These are phyloP conservation scores for Pleurotus ostreatus DNA, from an alignment of 768 basidiomycete species.

Conservation along the genomic window DNA sequence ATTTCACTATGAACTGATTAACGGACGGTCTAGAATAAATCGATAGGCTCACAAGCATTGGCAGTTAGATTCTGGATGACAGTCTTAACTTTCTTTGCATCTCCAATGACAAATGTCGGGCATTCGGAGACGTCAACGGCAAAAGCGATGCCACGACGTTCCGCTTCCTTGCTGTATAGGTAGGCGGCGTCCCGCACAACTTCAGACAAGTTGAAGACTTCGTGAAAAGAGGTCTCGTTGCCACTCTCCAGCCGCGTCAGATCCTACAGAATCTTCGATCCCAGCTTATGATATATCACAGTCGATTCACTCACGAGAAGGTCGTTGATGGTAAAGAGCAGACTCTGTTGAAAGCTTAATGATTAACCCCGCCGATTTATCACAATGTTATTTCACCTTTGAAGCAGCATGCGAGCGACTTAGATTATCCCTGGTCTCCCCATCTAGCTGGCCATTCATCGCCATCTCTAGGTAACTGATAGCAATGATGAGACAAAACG, in stretches of 20 bases:
- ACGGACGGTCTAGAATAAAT: background rate
- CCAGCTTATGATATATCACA: background rate
- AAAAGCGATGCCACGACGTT: constrained; percentile 57
- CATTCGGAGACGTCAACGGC: constrained; percentile 47
- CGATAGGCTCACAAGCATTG: constrained; percentile 52
- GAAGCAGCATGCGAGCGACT: constrained; percentile 71
- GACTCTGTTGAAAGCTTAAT: constrained; percentile 33
- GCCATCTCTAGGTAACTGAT: constrained; percentile 75
- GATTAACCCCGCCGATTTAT: background rate
- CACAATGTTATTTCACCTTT: constrained; percentile 36
- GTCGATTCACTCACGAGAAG: constrained; percentile 41
- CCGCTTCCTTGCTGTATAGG: constrained; percentile 65
- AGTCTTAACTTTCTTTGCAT: constrained; percentile 68
- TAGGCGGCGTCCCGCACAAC: constrained; percentile 59
- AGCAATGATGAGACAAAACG: background rate
- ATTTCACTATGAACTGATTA: constrained; percentile 54
- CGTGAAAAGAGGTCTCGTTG: constrained; percentile 69
- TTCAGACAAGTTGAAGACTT: constrained; percentile 65
- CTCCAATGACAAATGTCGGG: constrained; percentile 64
- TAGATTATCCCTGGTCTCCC: constrained; percentile 72
- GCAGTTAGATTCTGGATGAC: constrained; percentile 77
- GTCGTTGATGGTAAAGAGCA: constrained; percentile 83
- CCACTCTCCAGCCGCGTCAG: constrained; percentile 75
- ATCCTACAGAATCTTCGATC: constrained; percentile 36
- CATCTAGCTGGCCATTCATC: constrained; percentile 67